These are phyloP conservation scores for Aspergillus sp. DNA, from an alignment of 2,329 filamentous ascomycete species.

Conservation along the genomic window DNA sequence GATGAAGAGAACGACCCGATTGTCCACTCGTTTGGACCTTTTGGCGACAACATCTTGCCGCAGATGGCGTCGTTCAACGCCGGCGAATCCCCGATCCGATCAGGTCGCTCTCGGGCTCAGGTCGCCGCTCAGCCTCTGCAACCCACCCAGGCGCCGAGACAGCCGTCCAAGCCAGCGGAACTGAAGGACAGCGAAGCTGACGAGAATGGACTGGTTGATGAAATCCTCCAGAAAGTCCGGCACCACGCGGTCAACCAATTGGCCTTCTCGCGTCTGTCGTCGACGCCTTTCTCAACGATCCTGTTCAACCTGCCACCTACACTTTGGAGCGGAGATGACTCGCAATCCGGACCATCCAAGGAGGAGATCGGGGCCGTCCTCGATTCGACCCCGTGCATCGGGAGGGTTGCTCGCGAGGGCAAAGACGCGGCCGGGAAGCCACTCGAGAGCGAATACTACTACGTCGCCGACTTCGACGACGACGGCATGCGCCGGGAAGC, in stretches of 20 bases:
- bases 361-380: constrained; percentile 62
- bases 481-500: constrained; percentile 70
- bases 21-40: constrained; percentile 84
- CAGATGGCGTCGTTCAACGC: constrained; percentile 70
- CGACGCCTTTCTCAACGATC: constrained; percentile 81
- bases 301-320: constrained; percentile 71
- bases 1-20: constrained; percentile 94
- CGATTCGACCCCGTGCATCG: constrained; percentile 67
- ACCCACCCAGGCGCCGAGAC: constrained; percentile 21
- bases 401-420: constrained; percentile 78
- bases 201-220: constrained; percentile 14
- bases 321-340: constrained; percentile 36
- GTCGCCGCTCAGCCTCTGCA: constrained; percentile 23
- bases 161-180: constrained; percentile 17
- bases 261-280: constrained; percentile 85
- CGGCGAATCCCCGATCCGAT: constrained; percentile 51
- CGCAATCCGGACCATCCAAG: constrained; percentile 44
- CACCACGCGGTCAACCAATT: constrained; percentile 95
- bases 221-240: constrained; percentile 31
- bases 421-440: constrained; percentile 93
- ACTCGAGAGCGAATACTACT: constrained; percentile 95
- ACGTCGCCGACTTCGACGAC: constrained; percentile 75
- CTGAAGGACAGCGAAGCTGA: constrained; percentile 9
- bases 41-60: constrained; percentile 73
- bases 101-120: constrained; percentile 22